These are phyloP conservation scores for Sparassis latifolia DNA, from an alignment of 1,284 basidiomycete species.

Conservation along the genomic window DNA sequence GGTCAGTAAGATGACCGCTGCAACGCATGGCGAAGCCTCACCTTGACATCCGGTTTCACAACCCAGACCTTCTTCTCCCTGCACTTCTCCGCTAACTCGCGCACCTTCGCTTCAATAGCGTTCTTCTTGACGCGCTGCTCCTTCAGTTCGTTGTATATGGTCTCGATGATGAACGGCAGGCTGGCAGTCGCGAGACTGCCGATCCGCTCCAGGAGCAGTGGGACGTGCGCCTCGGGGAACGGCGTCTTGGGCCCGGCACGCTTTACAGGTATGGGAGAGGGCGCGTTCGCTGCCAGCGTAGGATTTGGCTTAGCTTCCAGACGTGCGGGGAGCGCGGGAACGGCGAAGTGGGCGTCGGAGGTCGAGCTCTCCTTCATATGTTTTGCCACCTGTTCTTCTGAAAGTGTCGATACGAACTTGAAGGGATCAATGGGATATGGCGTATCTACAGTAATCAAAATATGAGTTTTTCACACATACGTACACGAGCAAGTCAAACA, in stretches of 20 bases:
- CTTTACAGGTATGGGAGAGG: slow-evolving; percentile 18
- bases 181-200: slow-evolving; percentile 47
- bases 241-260: slow-evolving; percentile 46
- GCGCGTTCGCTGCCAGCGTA: neutral
- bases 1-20: too few species aligned
- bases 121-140: slow-evolving; percentile 71
- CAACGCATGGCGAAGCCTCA: slow-evolving; percentile 3
- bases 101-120: slow-evolving; percentile 72
- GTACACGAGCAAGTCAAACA: slow-evolving; percentile 14
- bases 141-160: slow-evolving; percentile 62
- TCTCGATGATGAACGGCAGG: slow-evolving; percentile 62
- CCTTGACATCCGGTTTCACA: slow-evolving; percentile 41
- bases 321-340: slow-evolving; percentile 33
- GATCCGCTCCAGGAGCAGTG: slow-evolving; percentile 53
- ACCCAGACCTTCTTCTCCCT: slow-evolving; percentile 67
- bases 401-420: slow-evolving; percentile 52
- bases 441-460: slow-evolving; percentile 45
- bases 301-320: slow-evolving; percentile 1
- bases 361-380: slow-evolving; percentile 13
- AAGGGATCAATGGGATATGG: slow-evolving; percentile 74
- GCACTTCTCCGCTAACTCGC: slow-evolving; percentile 67
- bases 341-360: slow-evolving; percentile 24
- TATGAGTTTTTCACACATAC: neutral
- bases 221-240: slow-evolving; percentile 63
- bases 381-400: slow-evolving; percentile 27